phyloP scores from a whole-genome alignment of 352 stramenopile genomes.

The Globisporangium heterothallicum region DNA sequence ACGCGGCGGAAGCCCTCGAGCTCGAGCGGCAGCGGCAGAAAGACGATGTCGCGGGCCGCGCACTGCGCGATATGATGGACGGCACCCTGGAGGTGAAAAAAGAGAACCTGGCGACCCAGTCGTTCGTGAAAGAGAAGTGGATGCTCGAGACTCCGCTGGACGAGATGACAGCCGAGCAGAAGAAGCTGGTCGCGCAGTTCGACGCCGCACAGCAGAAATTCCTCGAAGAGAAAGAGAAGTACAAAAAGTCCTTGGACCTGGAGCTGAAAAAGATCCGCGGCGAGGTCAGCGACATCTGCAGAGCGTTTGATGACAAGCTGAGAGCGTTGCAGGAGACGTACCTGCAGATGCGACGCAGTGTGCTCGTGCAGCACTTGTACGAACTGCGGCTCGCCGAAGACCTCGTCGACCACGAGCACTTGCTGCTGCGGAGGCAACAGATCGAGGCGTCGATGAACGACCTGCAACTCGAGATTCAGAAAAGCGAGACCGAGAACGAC shows the following conservation, averaged over 20 bases:
- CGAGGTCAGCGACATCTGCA: constrained; percentile 81
- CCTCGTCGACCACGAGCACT: constrained; percentile 49
- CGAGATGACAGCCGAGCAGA: constrained; percentile 79
- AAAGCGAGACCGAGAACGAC: constrained; percentile 38
- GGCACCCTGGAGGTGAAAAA: constrained; percentile 90
- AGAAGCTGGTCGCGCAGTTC: constrained; percentile 64
- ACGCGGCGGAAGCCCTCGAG: constrained; percentile 27
- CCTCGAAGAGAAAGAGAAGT: constrained; percentile 88
- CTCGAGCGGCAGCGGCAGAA: constrained; percentile 55
- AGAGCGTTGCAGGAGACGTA: constrained; percentile 53
- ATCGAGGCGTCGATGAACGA: constrained; percentile 18
- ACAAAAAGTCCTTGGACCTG: constrained; percentile 84
- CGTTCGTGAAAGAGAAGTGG: constrained; percentile 78
- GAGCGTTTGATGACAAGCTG: constrained; percentile 84
- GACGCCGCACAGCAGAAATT: constrained; percentile 64
- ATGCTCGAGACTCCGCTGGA: constrained; percentile 77
- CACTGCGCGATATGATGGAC: constrained; percentile 92
- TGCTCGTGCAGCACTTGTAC: constrained; percentile 73
- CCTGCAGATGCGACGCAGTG: constrained; percentile 33
- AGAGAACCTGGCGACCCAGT: constrained; percentile 56
- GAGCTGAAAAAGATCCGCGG: constrained; percentile 82
- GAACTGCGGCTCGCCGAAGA: constrained; percentile 47
- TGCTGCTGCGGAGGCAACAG: constrained; percentile 23
- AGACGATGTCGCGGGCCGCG: constrained; percentile 77
- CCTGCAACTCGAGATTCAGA: constrained; percentile 18